Base-by-base conservation (phyloP, 805 yeast genomes). In the Teunomyces funiuensis region DNA sequence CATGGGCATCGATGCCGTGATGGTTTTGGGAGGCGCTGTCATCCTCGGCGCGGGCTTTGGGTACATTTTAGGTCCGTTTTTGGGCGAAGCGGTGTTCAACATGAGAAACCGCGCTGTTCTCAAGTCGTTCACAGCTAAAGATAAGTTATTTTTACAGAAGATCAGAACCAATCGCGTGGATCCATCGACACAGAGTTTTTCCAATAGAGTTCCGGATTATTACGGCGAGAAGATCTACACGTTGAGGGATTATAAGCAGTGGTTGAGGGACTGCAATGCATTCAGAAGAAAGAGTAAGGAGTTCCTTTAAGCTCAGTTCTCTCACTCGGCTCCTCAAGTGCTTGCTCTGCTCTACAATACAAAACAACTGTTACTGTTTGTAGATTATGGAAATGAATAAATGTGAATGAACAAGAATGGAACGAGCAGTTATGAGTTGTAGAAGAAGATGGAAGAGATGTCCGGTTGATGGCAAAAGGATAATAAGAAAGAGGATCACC, bases 151-250 rank as follows among this genome's bases (percentile, higher is more conserved):
- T 53, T 71, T 91, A 60, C 76, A 77, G 50, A 91, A 80, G 57
- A 76, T 93, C 48, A 79, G 77, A 52, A 72, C 73, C 43, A 85
- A 88, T 65, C 76, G 99, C 55, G 97, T 90, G 22, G 96, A 93
- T 68, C 96, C 99, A 15, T 77, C 90, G 14, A 80, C 85, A 42
- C 97, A 90, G 67, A 80, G 89, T 56, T 84, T 89, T 66, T 77
- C 86, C 41, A 93, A 91, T 65, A 98, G 98, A 10, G 95, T 93
- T 36, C 97, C 97, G n/a, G 99, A 93, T 65, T 93, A 89, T 67
- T 93, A 93, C 60, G 99, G 99, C 29, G 99, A 93, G 68, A 87
- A 87, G 65, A 90, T 93, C 47, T 88, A 88, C 40, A 84, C 95
- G 40, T 66, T 91, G 57, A 79, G 79, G 52, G 90, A 81, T 50